Conservation (phyloP, 495 filamentous ascomycete genomes). For the Penicillium alfredii region DNA sequence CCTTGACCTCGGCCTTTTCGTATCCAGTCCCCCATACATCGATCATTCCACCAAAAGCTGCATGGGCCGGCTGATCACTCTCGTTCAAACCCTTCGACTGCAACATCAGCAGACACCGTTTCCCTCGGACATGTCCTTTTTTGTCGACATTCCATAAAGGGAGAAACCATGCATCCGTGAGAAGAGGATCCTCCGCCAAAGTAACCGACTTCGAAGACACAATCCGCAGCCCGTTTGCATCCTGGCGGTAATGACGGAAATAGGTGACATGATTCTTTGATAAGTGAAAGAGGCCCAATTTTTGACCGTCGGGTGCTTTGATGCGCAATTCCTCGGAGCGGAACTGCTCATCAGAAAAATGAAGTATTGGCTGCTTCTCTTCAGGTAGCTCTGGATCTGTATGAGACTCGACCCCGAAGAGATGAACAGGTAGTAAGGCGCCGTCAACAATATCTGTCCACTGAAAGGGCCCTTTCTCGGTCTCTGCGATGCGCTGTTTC, state of each 20-base stretch:
- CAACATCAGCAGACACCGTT: not conserved
- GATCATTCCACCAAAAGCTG: not conserved
- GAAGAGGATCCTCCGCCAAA: not conserved
- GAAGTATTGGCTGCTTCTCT: not conserved
- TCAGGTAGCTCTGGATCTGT: not conserved
- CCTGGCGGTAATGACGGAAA: constrained; percentile 1
- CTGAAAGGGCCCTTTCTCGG: not conserved
- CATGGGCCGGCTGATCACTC: constrained; percentile 1
- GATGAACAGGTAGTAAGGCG: not conserved
- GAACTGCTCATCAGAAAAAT: not conserved
- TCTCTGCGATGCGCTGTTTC: not conserved
- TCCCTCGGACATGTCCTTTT: not conserved
- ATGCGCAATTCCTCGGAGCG: not conserved
- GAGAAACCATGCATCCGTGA: not conserved
- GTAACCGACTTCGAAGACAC: not conserved
- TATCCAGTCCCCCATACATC: constrained; percentile 1
- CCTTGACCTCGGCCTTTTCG: constrained; percentile 1
- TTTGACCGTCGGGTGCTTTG: not conserved
- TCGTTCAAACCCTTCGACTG: not conserved
- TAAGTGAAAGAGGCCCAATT: not conserved
- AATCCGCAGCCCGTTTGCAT: not conserved
- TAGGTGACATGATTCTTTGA: constrained; percentile 1
- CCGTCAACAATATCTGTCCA: not conserved
- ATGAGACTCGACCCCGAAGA: not conserved
- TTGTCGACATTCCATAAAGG: not conserved